Percentiles rank a stretch among this genome's conserved stretches.
These are phyloP conservation scores for Trichoderma koningiopsis DNA, from an alignment of 2,329 filamentous ascomycete species.

Conservation along the genomic window DNA sequence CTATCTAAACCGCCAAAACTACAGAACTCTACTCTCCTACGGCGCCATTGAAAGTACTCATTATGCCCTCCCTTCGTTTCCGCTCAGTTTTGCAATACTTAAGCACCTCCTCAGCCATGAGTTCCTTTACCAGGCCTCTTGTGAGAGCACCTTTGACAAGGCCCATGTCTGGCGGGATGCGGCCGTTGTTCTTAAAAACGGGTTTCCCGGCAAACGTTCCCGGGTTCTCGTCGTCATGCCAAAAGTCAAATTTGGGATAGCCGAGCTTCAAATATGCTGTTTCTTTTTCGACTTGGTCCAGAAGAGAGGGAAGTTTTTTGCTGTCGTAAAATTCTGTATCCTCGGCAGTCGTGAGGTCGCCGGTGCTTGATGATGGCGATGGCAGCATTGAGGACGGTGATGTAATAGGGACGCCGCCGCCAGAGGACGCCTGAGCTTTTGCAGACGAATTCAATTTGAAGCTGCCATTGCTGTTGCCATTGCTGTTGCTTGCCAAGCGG, in stretches of 20 bases:
- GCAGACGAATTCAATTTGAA: neutral
- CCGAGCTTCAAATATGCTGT: constrained; percentile 39
- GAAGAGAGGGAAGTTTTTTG: constrained; percentile 27
- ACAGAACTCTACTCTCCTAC: neutral
- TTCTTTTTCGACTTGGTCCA: constrained; percentile 38
- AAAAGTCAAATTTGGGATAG: constrained; percentile 40
- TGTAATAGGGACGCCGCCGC: neutral
- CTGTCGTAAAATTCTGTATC: neutral
- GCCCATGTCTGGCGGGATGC: constrained; percentile 39
- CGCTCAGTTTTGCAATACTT: constrained; percentile 38
- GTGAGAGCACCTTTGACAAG: constrained; percentile 40
- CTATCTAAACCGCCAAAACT: neutral
- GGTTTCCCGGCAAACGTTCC: constrained; percentile 43
- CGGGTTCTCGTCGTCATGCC: constrained; percentile 25
- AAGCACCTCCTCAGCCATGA: constrained; percentile 46
- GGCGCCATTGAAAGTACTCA: neutral
- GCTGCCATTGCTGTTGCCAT: neutral
- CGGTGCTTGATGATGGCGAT: neutral
- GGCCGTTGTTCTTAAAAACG: constrained; percentile 37
- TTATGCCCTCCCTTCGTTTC: constrained; percentile 8
- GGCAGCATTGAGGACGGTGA: neutral
- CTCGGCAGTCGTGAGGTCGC: neutral
- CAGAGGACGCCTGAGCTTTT: neutral
- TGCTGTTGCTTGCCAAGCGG: neutral
- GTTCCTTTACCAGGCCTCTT: constrained; percentile 41